Evolutionary conservation across 495 filamentous ascomycete genomes (phyloP).

Genomic region (Neurospora sp.): DNA sequence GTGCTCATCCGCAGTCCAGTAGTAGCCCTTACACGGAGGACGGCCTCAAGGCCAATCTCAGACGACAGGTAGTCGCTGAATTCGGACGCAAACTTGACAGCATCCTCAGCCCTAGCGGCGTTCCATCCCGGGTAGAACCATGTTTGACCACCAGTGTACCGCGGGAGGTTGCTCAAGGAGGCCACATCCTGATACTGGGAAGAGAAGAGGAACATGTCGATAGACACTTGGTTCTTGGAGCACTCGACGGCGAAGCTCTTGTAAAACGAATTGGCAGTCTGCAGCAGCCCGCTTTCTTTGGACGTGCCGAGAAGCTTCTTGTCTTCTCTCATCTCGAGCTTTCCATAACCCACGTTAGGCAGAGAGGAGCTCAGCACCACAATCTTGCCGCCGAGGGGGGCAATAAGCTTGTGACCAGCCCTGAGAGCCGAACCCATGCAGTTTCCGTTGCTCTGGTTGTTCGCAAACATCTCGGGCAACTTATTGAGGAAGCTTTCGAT

Average conservation of each 20-base stretch:
- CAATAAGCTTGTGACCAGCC: constrained; percentile 90
- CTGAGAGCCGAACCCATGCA: constrained; percentile 90
- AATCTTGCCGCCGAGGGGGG: constrained; percentile 87
- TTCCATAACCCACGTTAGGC: constrained; percentile 83
- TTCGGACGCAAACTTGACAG: constrained; percentile 92
- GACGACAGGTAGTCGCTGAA: constrained; percentile 93
- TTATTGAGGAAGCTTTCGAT: constrained; percentile 86
- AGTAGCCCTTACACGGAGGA: constrained; percentile 88
- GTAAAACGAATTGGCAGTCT: constrained; percentile 92
- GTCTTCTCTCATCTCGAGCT: constrained; percentile 89
- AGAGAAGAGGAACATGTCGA: constrained; percentile 99
- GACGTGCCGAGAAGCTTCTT: constrained; percentile 92
- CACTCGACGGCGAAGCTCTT: constrained; percentile 99
- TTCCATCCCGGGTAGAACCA: constrained; percentile 99
- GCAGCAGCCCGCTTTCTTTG: constrained; percentile 78
- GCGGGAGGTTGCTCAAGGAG: constrained; percentile 82
- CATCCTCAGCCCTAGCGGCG: constrained; percentile 82
- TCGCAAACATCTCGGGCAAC: constrained; percentile 92
- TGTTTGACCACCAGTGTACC: constrained; percentile 95
- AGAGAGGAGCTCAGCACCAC: constrained; percentile 79
- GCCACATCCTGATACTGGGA: constrained; percentile 96
- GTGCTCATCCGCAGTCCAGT: constrained; percentile 93
- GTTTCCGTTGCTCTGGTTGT: constrained; percentile 74
- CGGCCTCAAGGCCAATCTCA: constrained; percentile 92
- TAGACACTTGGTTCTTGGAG: constrained; percentile 95